Percentiles rank a stretch among this genome's conserved stretches.
These are phyloP conservation scores for Chlorella ohadii DNA, from an alignment of 139 green algal species.

Conservation along the genomic window DNA sequence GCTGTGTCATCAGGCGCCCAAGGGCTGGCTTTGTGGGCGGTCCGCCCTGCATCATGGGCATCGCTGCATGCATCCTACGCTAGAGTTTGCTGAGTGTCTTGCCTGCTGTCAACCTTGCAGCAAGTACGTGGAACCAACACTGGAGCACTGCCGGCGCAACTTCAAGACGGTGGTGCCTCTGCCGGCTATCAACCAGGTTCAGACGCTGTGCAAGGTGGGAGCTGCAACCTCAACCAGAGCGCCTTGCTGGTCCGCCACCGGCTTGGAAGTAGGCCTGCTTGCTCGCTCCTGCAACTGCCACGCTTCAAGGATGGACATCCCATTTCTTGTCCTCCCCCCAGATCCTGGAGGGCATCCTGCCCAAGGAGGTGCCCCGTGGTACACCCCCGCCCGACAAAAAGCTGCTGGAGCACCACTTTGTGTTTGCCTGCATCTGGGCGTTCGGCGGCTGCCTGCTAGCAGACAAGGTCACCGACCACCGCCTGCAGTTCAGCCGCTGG, in stretches of 20 bases:
- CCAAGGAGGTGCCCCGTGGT: conserved; percentile 64
- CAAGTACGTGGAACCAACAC: conserved; percentile 83
- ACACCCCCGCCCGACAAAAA: conserved; percentile 81
- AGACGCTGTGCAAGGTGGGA: conserved; percentile 70
- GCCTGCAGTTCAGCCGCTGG: conserved; percentile 89
- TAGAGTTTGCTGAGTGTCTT: too few relatives aligned
- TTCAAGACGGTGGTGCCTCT: conserved; percentile 87
- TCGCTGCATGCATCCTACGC: too few relatives aligned
- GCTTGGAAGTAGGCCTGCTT: too few relatives aligned
- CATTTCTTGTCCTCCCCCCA: conserved; percentile 46
- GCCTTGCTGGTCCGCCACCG: too few relatives aligned
- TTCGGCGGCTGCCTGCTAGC: conserved; percentile 91
- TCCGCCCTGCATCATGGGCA: too few relatives aligned
- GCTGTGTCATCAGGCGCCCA: too few relatives aligned
- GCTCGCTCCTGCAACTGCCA: too few relatives aligned
- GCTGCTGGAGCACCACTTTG: conserved; percentile 91
- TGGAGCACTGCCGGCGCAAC: conserved; percentile 89
- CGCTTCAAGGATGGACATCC: too few relatives aligned
- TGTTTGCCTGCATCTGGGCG: conserved; percentile 93
- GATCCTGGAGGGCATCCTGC: conserved; percentile 92
- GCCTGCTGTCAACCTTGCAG: too few relatives aligned
- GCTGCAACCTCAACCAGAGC: too few relatives aligned
- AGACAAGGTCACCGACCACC: conserved; percentile 85
- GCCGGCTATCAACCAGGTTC: conserved; percentile 81
- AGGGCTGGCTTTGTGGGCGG: too few relatives aligned